Base-by-base conservation (phyloP, 2,329 filamentous ascomycete genomes). In the Monilinia aucupariae region DNA sequence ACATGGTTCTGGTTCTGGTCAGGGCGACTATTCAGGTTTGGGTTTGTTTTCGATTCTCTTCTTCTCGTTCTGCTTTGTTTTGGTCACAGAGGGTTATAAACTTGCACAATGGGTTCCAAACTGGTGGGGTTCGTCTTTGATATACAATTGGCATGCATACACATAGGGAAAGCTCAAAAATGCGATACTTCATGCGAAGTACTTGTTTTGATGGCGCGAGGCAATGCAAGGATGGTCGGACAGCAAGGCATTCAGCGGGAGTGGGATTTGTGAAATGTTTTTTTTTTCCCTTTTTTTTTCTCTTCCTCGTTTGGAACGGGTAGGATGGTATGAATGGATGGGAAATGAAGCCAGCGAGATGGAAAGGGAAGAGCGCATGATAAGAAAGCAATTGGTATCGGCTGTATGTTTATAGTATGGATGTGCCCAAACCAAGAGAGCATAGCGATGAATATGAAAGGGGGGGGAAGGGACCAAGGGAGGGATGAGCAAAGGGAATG, bases 1-100 rank as follows among this genome's bases (percentile, higher is more conserved):
- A 52, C 54, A 61, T 68, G 70, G 62, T 62, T 64, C 48, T 65
- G 62, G 63, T 58, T 65, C 63, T 53, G 48, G 52, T 50, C 63
- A 55, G 53, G 49, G 50, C 22, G 54, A 22, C 41, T 47, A 58
- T 54, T 54, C 49, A 50, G 65, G 59, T 59, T 54, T 64, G 64
- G 64, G 59, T 64, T 61, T 65, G 61, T 64, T 65, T 60, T 64
- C 48, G 22, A 43, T 49, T 50, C 43, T 58, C 50, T 17, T 34
- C 34, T 47, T 58, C 15, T 25, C 34, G n/a, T 53, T 61, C 41
- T 58, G 37, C 34, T 48, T 58, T 47, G 52, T 62, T 62, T 62
- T 62, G 60, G 60, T 58, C 41, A 58, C 58, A 43, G 43, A 58
- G 27, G 60, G 60, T 50, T 34, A 58, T 58, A 58, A 62, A 58